Evolutionary conservation across 345 rosid species (phyloP).

Genomic region (Eutrema heterophyllum): DNA sequence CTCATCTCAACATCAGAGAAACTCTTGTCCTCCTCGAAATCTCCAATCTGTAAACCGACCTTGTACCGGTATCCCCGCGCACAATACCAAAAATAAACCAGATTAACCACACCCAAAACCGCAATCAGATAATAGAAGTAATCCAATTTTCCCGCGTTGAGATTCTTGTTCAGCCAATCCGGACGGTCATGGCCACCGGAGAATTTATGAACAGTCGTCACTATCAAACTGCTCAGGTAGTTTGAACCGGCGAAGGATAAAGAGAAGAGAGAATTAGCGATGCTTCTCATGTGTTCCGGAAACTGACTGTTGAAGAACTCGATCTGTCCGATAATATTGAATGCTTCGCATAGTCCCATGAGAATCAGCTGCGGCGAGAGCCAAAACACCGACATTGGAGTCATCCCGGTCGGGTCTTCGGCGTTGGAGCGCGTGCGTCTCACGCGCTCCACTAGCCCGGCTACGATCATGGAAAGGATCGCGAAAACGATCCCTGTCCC

Average conservation of each 20-base stretch:
- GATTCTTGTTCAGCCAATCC: constrained; percentile 67
- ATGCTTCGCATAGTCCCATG: constrained; percentile 83
- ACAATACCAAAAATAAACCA: constrained; percentile 58
- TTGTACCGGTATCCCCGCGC: constrained; percentile 64
- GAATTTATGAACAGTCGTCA: constrained; percentile 52
- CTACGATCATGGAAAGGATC: constrained; percentile 59
- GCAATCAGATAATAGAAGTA: constrained; percentile 82
- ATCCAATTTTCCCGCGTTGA: constrained; percentile 76
- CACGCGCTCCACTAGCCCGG: constrained; percentile 57
- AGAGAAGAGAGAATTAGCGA: constrained; percentile 72
- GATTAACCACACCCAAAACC: constrained; percentile 51
- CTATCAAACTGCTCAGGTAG: constrained; percentile 65
- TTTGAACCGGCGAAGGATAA: constrained; percentile 57
- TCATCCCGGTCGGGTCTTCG: constrained; percentile 34
- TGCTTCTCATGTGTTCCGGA: constrained; percentile 88
- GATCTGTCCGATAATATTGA: constrained; percentile 68
- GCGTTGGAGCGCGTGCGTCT: constrained; percentile 40
- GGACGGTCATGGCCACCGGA: constrained; percentile 46
- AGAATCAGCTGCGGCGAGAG: constrained; percentile 70
- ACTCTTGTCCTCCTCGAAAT: constrained; percentile 33
- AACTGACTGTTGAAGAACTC: constrained; percentile 84
- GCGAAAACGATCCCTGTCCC: constrained; percentile 75
- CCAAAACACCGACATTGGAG: constrained; percentile 78
- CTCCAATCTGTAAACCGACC: constrained; percentile 42
- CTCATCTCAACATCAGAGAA: constrained; percentile 31